These are phyloP conservation scores for Scutellaria baicalensis DNA, from an alignment of 257 asterid species.

Conservation along the genomic window DNA sequence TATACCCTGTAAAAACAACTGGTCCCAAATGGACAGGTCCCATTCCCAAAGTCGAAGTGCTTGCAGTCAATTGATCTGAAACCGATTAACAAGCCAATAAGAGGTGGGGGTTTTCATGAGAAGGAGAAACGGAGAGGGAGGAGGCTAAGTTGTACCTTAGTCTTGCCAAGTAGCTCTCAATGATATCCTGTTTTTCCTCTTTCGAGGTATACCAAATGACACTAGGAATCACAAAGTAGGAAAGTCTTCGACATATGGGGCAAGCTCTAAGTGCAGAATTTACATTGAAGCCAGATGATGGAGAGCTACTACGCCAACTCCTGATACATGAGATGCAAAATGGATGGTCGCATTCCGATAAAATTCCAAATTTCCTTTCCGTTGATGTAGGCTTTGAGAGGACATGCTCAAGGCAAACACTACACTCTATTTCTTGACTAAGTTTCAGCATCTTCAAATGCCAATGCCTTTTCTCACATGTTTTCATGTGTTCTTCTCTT, in stretches of 20 bases:
- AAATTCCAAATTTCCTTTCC: constrained; percentile 86
- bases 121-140: background rate
- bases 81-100: constrained; percentile 7
- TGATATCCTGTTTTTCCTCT: constrained; percentile 76
- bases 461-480: constrained; percentile 60
- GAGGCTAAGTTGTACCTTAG: constrained; percentile 44
- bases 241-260: constrained; percentile 83
- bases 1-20: constrained; percentile 92
- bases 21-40: constrained; percentile 86
- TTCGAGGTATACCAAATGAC: constrained; percentile 69
- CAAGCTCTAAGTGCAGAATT: constrained; percentile 85
- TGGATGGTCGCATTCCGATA: constrained; percentile 87
- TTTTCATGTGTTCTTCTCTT: constrained; percentile 69
- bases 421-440: constrained; percentile 90
- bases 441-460: constrained; percentile 51
- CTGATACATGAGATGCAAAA: constrained; percentile 90
- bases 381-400: constrained; percentile 64
- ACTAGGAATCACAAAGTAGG: constrained; percentile 94
- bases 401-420: constrained; percentile 89
- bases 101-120: background rate
- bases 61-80: constrained; percentile 94
- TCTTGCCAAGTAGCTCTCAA: constrained; percentile 68
- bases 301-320: constrained; percentile 85
- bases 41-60: constrained; percentile 96
- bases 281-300: constrained; percentile 60